Base-by-base conservation (phyloP, 106 monocot genomes). In the Dioscorea alata region DNA sequence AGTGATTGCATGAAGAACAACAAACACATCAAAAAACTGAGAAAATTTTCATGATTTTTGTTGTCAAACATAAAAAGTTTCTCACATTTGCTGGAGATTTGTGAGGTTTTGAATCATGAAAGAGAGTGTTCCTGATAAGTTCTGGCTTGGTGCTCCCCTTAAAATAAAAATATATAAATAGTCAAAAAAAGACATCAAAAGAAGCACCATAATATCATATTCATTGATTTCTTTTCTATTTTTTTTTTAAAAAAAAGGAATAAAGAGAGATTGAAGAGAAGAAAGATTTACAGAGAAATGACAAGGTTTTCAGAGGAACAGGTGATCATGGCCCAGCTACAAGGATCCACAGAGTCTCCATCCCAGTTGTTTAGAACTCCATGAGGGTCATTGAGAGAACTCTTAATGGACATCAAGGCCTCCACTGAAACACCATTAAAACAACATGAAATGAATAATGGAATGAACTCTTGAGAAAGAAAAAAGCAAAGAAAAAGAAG, bases 261-360 rank as follows among this genome's bases (percentile, higher is more conserved):
- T 65, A 52, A 33, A 21, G 28, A 48, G 62, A 49, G 22, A 48
- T 34, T 23, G 16, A 23, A 34, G 63, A 65, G 16, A 12, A 48
- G 24, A 3, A 28, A 28, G 18, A 15, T 65, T 75, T 69, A 96
- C 96, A 96, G 68, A 78, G 76, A 82, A 65, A 96, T 80, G 60
- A 96, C 96, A 23, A 80, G 84, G 48, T 92, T 96, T 59, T 89
- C 71, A 15, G 89, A 69, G 34, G 96, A 96, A 73, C 96, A 96
- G 60, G 96, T 96, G 76, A 96, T 82, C 92, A 92, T 86, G 60
- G 96, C 80, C 96, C 96, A 96, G 75, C 96, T 96, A 52, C 96
- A 96, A 48, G 96, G 96, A 67, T 96, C 96, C 20, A 86, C 96
- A 31, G 92, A 96, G 72, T 84, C 75, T 70, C 84, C 82, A 76